Evolutionary conservation across 345 rosid species (phyloP).

Genomic region (Salix exigua): DNA sequence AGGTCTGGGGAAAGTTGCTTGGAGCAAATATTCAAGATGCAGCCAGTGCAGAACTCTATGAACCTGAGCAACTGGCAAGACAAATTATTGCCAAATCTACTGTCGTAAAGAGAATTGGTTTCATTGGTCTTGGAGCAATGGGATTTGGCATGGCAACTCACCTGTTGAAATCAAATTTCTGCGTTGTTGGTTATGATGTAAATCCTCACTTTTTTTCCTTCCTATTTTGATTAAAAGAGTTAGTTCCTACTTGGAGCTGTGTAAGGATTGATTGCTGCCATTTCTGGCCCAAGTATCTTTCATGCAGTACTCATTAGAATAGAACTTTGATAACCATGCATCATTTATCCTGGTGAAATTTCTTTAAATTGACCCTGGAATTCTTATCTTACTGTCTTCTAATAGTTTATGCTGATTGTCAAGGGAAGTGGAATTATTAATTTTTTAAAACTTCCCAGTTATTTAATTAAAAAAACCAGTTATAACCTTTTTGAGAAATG

Average conservation of each 20-base stretch:
- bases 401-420: neutral
- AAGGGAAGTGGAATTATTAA: neutral
- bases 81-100: constrained; percentile 49
- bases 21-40: constrained; percentile 60
- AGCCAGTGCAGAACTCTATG: constrained; percentile 59
- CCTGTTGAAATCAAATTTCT: constrained; percentile 59
- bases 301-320: neutral
- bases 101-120: constrained; percentile 63
- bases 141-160: constrained; percentile 97
- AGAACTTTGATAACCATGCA: neutral
- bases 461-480: no score
- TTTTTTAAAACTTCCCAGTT: no score
- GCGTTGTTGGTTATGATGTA: constrained; percentile 84
- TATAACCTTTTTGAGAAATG: neutral
- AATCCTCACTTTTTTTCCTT: constrained; percentile 21
- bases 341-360: neutral
- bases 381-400: neutral
- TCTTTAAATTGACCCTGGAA: neutral
- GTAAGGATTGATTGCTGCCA: neutral
- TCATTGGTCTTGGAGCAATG: constrained; percentile 99
- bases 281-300: neutral
- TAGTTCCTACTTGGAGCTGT: constrained; percentile 1
- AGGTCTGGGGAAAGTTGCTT: constrained; percentile 69
- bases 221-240: neutral
- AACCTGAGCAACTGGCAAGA: constrained; percentile 66